Evolutionary conservation across 2,329 filamentous ascomycete species (phyloP), one percentile per base, ranked within the genome.

Genomic region (Colletotrichum abscissum): DNA sequence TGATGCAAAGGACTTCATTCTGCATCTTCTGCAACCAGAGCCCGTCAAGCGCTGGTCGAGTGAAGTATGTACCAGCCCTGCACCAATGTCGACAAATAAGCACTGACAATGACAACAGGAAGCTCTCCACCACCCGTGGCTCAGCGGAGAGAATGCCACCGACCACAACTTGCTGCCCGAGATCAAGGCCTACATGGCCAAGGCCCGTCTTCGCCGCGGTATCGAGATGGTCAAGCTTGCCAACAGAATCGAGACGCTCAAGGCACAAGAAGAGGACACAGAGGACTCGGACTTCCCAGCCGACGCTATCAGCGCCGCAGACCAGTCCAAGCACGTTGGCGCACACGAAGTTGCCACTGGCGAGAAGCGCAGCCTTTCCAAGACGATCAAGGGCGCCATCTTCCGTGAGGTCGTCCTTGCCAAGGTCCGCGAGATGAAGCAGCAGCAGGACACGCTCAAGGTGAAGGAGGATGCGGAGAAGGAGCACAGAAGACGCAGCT

Each of bases 141-240:
- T 98, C 79, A 97, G 91, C 80, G 96, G 96, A 82, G 90, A 97
- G 86, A 97, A 91, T 75, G 97, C 97, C 75, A 95, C 93, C 74
- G 95, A 98, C 84, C 95, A 98, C 90, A 95, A 99, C 88, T 90
- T 99, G 90, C 86, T 99, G 83, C 97, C 97, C 77, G 97, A 99
- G 86, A 97, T 99, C 88, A 94, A 94, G 84, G 93, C 95, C 65
- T 97, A 97, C 87, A 95, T 97, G 84, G 93, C 95, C 75, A 95
- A 95, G 84, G 94, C 95, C 70, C 95, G 95, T 75, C 93, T 99
- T 78, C 93, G 93, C 83, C 93, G 96, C 76, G 96, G 95, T 79
- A 97, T 99, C 85, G 95, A 98, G 84, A 92, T 98, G 80, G 94
- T 98, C 87, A 98, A 97, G 86, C 91, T 99, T 67, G 92, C 95